These are phyloP conservation scores for Penicillium sp. DNA, from an alignment of 2,329 filamentous ascomycete genomes.

Conservation along the genomic window DNA sequence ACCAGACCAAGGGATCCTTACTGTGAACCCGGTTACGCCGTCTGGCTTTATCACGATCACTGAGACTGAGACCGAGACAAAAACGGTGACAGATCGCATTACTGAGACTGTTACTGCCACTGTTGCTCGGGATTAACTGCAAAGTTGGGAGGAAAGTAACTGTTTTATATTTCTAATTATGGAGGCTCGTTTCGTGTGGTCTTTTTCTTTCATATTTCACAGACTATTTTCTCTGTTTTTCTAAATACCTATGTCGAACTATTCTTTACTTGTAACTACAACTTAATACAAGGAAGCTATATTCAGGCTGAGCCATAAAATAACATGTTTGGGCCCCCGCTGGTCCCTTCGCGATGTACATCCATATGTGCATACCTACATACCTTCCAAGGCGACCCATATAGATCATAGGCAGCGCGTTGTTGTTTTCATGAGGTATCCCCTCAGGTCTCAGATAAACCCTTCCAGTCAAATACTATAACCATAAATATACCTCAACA, in stretches of 20 bases:
- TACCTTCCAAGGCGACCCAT: neutral
- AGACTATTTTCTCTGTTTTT: neutral
- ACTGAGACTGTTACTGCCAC: constrained; percentile 9
- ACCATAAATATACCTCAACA: constrained; percentile 3
- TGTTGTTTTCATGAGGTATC: no score
- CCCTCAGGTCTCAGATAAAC: neutral
- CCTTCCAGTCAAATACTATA: neutral
- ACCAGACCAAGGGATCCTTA: constrained; percentile 1
- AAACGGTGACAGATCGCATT: constrained; percentile 20
- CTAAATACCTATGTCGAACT: neutral
- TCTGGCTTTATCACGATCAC: constrained; percentile 17
- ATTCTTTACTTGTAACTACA: neutral
- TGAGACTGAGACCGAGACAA: constrained; percentile 9
- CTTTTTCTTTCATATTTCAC: neutral
- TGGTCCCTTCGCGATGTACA: neutral
- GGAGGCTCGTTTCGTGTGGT: neutral
- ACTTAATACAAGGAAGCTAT: neutral
- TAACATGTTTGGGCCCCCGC: neutral
- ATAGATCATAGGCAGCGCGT: no score
- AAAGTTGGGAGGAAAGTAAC: neutral
- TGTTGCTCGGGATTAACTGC: neutral
- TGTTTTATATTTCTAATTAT: neutral
- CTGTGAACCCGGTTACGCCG: constrained; percentile 17
- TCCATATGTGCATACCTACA: neutral
- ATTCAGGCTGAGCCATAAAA: neutral